Base-by-base conservation (phyloP, 352 stramenopile species). In the Phytophthora hibernalis region DNA sequence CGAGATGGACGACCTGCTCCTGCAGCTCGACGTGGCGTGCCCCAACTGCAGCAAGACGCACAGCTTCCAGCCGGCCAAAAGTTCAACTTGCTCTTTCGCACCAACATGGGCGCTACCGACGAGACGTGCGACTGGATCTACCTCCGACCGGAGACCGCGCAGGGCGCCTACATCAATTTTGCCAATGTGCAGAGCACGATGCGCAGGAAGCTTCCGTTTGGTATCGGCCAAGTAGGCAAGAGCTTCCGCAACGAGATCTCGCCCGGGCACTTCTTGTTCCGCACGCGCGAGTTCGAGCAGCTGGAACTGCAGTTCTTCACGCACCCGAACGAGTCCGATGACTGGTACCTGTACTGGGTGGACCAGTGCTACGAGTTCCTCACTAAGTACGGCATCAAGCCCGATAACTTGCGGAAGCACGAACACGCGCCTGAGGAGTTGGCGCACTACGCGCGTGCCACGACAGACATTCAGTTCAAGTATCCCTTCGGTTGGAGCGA, bases 181-280 rank as follows among this genome's bases (percentile, higher is more conserved):
- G 94, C 96, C 58, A 97, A 98, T 66, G 93, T 98, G 24, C 83
- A 98, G 59, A 89, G 77, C 44, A 96, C 92, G 5, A 93, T 93
- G 70, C 82, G 97, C 31, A 88, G 91, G 71, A 98, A 98, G 35
- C 72, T 97, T 53, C 97, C 97, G 18, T 99, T 99, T 66, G 97
- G 96, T 13, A 96, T 99, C 58, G 97, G 95, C 0, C 96, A 99
- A 68, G 97, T 99, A 73, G 97, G 97, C 62, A 99, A 99, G 72
- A 97, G 96, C 52, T 99, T 99, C 75, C 89, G 97, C 18, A 99
- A 99, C 68, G 97, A 99, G 80, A 99, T 99, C 68, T 99, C 95
- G 11, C 95, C 96, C 0, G 81, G 96, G 7, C 97, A 99, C 61
- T 99, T 99, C 68, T 85, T 99, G 52, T 99, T 99, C 70, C 94